Evolutionary conservation across 305 asterid species (phyloP).

Genomic region (Plantago coronopus): DNA sequence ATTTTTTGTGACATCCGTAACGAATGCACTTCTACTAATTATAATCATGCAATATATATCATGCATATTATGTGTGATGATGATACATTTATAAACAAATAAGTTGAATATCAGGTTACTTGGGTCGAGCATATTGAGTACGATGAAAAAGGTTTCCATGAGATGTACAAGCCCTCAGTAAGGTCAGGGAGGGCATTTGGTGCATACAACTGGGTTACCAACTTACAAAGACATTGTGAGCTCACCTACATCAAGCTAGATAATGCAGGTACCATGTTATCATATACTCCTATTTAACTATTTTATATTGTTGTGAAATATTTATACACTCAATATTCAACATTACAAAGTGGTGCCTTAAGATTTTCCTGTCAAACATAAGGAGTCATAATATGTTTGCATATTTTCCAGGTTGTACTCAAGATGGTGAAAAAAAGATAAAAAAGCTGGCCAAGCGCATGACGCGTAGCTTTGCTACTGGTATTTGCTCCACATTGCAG

Average conservation of each 20-base stretch:
- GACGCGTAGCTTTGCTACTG: slow-evolving; percentile 59
- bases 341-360: too few relatives aligned
- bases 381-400: not conserved
- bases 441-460: slow-evolving; percentile 70
- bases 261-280: slow-evolving; percentile 41
- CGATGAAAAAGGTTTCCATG: slow-evolving; percentile 47
- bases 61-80: too few relatives aligned
- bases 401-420: slow-evolving; percentile 37
- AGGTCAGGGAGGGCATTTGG: slow-evolving; percentile 67
- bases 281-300: not conserved
- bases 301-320: not conserved
- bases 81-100: too few relatives aligned
- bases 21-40: too few relatives aligned
- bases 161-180: slow-evolving; percentile 51
- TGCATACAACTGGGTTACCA: slow-evolving; percentile 71
- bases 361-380: not conserved
- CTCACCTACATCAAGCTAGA: slow-evolving; percentile 47
- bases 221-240: slow-evolving; percentile 63
- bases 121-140: slow-evolving; percentile 85
- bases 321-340: too few relatives aligned
- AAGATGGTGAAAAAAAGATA: slow-evolving; percentile 54
- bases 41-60: too few relatives aligned
- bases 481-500: slow-evolving; percentile 57
- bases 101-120: slow-evolving; percentile 46
- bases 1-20: too few relatives aligned